These are phyloP conservation scores for Lycium barbarum DNA, from an alignment of 257 asterid species.

Conservation along the genomic window DNA sequence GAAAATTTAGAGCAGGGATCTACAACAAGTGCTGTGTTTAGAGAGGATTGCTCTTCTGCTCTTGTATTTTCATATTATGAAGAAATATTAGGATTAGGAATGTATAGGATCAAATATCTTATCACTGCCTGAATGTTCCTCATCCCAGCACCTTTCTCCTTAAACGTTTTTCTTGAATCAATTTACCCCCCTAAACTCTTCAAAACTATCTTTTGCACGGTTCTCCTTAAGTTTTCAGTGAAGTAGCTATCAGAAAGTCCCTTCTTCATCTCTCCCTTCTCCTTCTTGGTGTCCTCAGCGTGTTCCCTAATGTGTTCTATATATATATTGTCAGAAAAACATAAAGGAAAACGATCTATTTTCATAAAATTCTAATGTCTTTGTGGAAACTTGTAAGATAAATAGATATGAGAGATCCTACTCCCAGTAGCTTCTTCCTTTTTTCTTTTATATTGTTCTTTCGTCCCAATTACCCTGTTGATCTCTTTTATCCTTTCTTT, in stretches of 20 bases:
- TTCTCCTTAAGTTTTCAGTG: neutral
- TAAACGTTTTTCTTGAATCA: slow-evolving; percentile 7
- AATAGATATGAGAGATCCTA: neutral
- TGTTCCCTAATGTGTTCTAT: neutral
- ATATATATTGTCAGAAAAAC: neutral
- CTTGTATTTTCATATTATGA: neutral
- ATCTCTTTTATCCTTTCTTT: neutral
- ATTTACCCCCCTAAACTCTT: neutral
- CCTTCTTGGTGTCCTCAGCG: slow-evolving; percentile 5
- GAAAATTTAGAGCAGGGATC: slow-evolving; percentile 5
- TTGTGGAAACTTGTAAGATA: neutral
- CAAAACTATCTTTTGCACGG: neutral
- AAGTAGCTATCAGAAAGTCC: neutral
- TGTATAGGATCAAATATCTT: neutral
- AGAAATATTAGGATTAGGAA: slow-evolving; percentile 3
- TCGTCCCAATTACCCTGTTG: neutral
- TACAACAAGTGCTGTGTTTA: neutral
- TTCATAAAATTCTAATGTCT: neutral
- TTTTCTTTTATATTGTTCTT: neutral
- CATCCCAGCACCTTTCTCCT: slow-evolving; percentile 1
- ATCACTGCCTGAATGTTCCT: neutral
- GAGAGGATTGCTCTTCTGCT: neutral
- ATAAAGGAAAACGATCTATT: neutral
- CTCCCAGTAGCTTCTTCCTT: neutral
- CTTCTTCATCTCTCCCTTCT: slow-evolving; percentile 10